These are phyloP conservation scores for Chaetomium globosum DNA, from an alignment of 2,329 filamentous ascomycete genomes.

Conservation along the genomic window DNA sequence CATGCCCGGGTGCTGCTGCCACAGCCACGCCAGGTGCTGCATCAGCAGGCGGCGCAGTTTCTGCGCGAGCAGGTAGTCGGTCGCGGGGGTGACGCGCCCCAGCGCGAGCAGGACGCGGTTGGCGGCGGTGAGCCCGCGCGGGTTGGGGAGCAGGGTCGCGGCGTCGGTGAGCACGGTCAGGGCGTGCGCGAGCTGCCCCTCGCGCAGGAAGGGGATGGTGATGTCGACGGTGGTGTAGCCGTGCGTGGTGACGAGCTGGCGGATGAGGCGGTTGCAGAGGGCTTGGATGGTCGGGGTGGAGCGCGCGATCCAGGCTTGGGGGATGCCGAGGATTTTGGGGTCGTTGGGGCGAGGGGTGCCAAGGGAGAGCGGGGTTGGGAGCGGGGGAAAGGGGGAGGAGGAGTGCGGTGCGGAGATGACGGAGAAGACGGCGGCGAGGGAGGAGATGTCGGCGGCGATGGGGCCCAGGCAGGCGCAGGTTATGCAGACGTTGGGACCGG, in stretches of 20 bases:
- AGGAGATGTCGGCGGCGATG: constrained; percentile 66
- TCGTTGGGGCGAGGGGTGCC: constrained; percentile 25
- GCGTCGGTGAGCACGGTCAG: constrained; percentile 71
- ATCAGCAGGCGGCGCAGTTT: constrained; percentile 70
- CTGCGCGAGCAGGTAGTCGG: constrained; percentile 70
- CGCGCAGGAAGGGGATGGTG: constrained; percentile 58
- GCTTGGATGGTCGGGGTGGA: constrained; percentile 48
- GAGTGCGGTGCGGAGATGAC: constrained; percentile 67
- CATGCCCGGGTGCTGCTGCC: constrained; percentile 65
- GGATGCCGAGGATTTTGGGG: constrained; percentile 63
- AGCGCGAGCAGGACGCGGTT: constrained; percentile 69
- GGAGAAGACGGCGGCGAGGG: constrained; percentile 66
- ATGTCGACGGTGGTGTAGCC: constrained; percentile 60
- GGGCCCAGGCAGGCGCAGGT: constrained; percentile 69
- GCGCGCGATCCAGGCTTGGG: constrained; percentile 63
- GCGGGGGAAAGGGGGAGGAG: constrained; percentile 56
- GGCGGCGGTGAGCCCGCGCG: constrained; percentile 56
- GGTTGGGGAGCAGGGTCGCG: constrained; percentile 51
- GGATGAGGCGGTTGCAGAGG: constrained; percentile 50
- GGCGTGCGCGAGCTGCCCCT: constrained; percentile 73
- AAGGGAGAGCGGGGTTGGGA: constrained; percentile 38
- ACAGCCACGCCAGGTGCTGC: constrained; percentile 70
- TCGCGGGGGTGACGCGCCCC: constrained; percentile 62
- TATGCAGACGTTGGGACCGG: constrained; percentile 60
- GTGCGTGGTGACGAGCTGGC: constrained; percentile 55